Evolutionary conservation across 2,329 filamentous ascomycete genomes (phyloP), one percentile per base, ranked within the genome.

Genomic region (Colletotrichum liaoningense): DNA sequence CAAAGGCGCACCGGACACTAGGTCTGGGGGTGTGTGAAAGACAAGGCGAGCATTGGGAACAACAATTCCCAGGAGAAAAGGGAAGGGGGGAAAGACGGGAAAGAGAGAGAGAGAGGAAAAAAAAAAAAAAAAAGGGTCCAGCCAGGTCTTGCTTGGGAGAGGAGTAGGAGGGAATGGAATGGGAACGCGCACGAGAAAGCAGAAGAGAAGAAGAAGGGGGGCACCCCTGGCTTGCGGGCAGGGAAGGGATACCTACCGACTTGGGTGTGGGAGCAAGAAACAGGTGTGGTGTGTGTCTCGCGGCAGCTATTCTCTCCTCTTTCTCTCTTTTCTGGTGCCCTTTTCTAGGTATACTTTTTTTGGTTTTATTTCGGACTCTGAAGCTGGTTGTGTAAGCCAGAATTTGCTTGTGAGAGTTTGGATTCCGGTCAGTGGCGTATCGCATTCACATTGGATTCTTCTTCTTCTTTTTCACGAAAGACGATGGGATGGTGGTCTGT

Each of bases 201-300:
- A 59, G 65, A 30, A 33, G 30, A 26, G 19, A 55, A 24, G 30
- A 46, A 52, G 16, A 42, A 24, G 57, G 58, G 65, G 24, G 19
- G 16, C 30, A 42, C 67, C 70, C 70, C 70, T 64, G 70, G 66
- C 70, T 64, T 66, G 59, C 42, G 38, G 38, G 52, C 59, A 69
- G 35, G 54, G 58, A 72, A 72, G 69, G 70, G 59, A 65, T 69
- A n/a, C 33, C 33, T 69, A n/a, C 33, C 33, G 33, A 35, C n/a
- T 28, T 35, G 66, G 65, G 70, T 55, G 63, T 71, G 63, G 63
- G 63, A 52, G 63, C 19, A 67, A 67, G 38, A 55, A 49, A 38
- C 54, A 55, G 26, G 65, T 22, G 30, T 69, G 66, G 60, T 11
- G n/a, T 57, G 14, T 38, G 38, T 54, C 54, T 55, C 57, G 64